Conservation (phyloP, 1,284 basidiomycete genomes). For the Marasmius sp. region DNA sequence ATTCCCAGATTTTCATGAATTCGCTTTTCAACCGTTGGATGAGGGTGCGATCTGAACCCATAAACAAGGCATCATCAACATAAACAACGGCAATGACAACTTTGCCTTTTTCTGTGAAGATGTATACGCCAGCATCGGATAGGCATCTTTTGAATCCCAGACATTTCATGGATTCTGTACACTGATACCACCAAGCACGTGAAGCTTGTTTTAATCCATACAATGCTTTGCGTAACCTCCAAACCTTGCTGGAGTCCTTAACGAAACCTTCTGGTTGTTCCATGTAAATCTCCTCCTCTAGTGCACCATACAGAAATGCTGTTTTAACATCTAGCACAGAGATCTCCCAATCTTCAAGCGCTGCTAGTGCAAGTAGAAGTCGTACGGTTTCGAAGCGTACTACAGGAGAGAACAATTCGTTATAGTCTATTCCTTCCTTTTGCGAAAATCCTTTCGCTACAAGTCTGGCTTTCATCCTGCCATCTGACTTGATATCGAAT, state of each 20-base stretch:
- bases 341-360: constrained; percentile 27
- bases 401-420: neutral
- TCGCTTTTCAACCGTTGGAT: constrained; percentile 10
- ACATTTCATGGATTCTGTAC: constrained; percentile 20
- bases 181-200: constrained; percentile 27
- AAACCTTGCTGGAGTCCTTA: no score
- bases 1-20: constrained; percentile 26
- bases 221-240: constrained; percentile 19
- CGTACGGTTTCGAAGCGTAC: neutral
- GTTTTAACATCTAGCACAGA: constrained; percentile 35
- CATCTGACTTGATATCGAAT: neutral
- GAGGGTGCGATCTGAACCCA: constrained; percentile 11
- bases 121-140: constrained; percentile 23
- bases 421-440: neutral
- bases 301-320: constrained; percentile 36
- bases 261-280: constrained; percentile 31
- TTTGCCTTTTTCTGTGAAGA: constrained; percentile 12
- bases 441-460: neutral
- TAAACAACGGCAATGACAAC: neutral
- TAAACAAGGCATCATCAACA: constrained; percentile 21
- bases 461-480: neutral
- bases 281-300: constrained; percentile 37
- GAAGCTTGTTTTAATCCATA: constrained; percentile 35
- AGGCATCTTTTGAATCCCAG: constrained; percentile 19
- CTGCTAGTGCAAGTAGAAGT: constrained; percentile 29